A percentile compares a stretch with the other conserved stretches of the same genome.
These are phyloP conservation scores for Globisporangium iwayamae DNA, from an alignment of 352 stramenopile genomes.

Conservation along the genomic window DNA sequence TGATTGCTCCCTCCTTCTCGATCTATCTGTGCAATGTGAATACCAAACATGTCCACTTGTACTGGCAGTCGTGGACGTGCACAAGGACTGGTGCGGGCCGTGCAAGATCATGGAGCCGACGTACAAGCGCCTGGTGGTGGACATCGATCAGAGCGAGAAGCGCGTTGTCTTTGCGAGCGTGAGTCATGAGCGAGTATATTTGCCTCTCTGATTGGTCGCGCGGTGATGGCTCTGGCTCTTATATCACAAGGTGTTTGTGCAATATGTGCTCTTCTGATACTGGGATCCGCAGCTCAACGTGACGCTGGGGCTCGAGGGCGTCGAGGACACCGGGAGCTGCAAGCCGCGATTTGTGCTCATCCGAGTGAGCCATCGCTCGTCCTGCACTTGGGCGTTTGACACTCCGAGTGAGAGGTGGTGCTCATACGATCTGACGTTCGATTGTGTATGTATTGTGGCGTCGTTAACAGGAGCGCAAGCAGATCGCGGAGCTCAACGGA, in stretches of 20 bases:
- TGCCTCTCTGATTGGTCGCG: neutral
- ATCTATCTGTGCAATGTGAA: neutral
- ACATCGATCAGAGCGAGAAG: conserved; percentile 56
- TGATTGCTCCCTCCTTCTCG: neutral
- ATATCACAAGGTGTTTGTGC: neutral
- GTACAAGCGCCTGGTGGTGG: conserved; percentile 57
- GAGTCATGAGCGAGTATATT: conserved; percentile 5
- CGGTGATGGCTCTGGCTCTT: neutral
- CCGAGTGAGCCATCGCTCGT: conserved; percentile 24
- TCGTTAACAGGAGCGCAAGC: conserved; percentile 42
- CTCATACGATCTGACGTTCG: neutral
- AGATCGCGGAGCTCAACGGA: conserved; percentile 50
- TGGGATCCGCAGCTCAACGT: conserved; percentile 37
- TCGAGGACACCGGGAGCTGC: conserved; percentile 57
- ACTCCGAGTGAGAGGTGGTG: neutral
- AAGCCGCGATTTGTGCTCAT: conserved; percentile 68
- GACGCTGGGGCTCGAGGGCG: conserved; percentile 37
- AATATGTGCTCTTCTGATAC: neutral
- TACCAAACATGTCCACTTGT: neutral
- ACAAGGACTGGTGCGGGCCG: conserved; percentile 70
- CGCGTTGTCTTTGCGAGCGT: conserved; percentile 53
- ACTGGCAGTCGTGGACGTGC: conserved; percentile 49
- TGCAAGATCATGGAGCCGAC: conserved; percentile 78
- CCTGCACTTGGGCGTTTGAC: neutral
- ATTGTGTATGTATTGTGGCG: neutral